Conservation (phyloP, 2,329 filamentous ascomycete species). For the Ophiocordyceps australis region DNA sequence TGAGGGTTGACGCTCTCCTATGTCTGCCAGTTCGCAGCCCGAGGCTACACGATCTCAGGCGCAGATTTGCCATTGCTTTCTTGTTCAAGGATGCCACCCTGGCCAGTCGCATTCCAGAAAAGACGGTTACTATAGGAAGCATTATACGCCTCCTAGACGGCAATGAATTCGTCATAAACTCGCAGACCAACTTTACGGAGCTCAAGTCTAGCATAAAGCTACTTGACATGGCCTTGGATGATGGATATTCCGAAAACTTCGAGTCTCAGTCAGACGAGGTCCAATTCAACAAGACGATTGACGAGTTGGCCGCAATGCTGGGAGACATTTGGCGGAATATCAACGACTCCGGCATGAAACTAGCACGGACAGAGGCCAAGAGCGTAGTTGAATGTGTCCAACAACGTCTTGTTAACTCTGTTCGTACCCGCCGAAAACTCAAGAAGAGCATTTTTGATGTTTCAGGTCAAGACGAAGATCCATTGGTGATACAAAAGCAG, state of each 20-base stretch:
- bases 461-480: constrained; percentile 14
- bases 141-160: constrained; percentile 26
- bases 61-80: constrained; percentile 46
- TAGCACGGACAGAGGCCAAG: constrained; percentile 62
- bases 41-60: constrained; percentile 39
- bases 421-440: constrained; percentile 43
- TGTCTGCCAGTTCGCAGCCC: constrained; percentile 35
- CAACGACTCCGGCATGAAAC: constrained; percentile 53
- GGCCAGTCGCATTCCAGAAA: constrained; percentile 20
- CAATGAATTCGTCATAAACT: constrained; percentile 31
- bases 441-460: constrained; percentile 33
- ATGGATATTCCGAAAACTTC: constrained; percentile 21
- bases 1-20: constrained; percentile 39
- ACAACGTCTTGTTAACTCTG: constrained; percentile 51
- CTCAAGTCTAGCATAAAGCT: constrained; percentile 48
- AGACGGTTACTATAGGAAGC: constrained; percentile 19
- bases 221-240: constrained; percentile 59
- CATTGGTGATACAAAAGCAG: constrained; percentile 24
- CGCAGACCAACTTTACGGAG: constrained; percentile 46
- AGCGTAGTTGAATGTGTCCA: constrained; percentile 56
- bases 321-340: constrained; percentile 43
- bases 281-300: constrained; percentile 53
- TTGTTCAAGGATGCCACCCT: constrained; percentile 33
- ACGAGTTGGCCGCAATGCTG: constrained; percentile 42
- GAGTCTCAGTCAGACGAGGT: constrained; percentile 13